Conservation (phyloP, 1,284 basidiomycete species). For the Sporisorium iseilematis-ciliati region DNA sequence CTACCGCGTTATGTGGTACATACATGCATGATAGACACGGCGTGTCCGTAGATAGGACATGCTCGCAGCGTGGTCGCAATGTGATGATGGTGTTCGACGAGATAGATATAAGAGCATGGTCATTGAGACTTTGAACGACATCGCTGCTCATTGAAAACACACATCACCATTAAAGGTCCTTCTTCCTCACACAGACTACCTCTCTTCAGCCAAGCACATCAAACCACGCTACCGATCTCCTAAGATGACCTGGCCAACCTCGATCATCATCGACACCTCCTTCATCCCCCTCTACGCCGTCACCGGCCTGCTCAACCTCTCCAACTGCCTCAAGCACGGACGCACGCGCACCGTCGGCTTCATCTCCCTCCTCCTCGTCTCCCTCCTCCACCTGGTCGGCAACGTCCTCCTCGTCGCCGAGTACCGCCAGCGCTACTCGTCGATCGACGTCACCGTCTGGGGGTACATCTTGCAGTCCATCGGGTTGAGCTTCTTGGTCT, state of each 20-base stretch:
- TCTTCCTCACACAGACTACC: too few species aligned
- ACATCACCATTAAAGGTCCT: too few species aligned
- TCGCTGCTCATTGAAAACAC: background rate
- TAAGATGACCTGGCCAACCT: conserved; percentile 34
- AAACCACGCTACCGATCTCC: background rate
- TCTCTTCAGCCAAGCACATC: background rate
- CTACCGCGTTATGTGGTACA: background rate
- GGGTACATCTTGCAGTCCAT: conserved; percentile 31
- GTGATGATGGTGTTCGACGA: too few species aligned
- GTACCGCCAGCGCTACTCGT: conserved; percentile 12
- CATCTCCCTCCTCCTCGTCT: conserved; percentile 37
- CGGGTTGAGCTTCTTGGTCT: conserved; percentile 27
- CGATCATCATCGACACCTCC: conserved; percentile 31
- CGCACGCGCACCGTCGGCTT: conserved; percentile 15
- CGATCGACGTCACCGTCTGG: conserved; percentile 7
- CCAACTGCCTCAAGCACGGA: conserved; percentile 37
- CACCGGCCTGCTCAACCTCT: conserved; percentile 8
- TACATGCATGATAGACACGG: background rate
- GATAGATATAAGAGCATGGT: too few species aligned
- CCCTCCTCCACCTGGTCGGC: conserved; percentile 22
- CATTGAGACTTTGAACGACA: too few species aligned
- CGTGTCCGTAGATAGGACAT: background rate
- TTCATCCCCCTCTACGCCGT: conserved; percentile 49
- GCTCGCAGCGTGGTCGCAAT: too few species aligned
- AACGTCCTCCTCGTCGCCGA: conserved; percentile 31